Base-by-base conservation (phyloP, 768 basidiomycete species). In the Floccularia luteovirens region DNA sequence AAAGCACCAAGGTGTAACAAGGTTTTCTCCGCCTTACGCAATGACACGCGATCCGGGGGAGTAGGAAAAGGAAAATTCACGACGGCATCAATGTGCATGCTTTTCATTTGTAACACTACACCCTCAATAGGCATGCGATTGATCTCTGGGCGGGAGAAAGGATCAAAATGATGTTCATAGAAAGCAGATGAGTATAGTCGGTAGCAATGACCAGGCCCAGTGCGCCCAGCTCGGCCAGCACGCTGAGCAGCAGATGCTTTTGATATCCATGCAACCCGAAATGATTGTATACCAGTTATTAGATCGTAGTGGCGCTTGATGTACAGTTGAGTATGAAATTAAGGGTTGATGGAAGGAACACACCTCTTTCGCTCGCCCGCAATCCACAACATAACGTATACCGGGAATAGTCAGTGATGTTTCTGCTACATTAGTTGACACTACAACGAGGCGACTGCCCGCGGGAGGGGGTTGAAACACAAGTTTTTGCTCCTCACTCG, bases 41-140 rank as follows among this genome's bases (percentile, higher is more conserved):
- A 67, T 3, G 77, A 73, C 7, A 59, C 52, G 25, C 83, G 76
- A 58, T 96, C 89, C 0, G 96, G 96, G 11, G 94, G 85, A 0
- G 96, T 97, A 1, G 96, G 96, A 63, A 98, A 98, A 12, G 96
- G 96, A 60, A 99, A 99, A 63, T 98, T 98, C 50, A 90, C 71
- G 27, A 98, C 90, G 1, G 90, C 73, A 53, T 98, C 92, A 43
- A 99, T 94, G 54, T 94, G 90, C 92, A 99, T 97, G 58, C 80
- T 82, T 69, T 99, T 99, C 94, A 99, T 97, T 59, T 97, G 93
- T 23, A 98, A 69, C 6, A 98, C 88, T 17, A 98, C 83, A 1
- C 92, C 93, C 51, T 98, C 96, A 49, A 98, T 94, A 0, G 96
- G 93, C 67, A 89, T 91, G 17, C 93, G 84, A 31, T 91, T 72